Base-by-base conservation (phyloP, 257 asterid genomes). In the Solanum lignicaule region DNA sequence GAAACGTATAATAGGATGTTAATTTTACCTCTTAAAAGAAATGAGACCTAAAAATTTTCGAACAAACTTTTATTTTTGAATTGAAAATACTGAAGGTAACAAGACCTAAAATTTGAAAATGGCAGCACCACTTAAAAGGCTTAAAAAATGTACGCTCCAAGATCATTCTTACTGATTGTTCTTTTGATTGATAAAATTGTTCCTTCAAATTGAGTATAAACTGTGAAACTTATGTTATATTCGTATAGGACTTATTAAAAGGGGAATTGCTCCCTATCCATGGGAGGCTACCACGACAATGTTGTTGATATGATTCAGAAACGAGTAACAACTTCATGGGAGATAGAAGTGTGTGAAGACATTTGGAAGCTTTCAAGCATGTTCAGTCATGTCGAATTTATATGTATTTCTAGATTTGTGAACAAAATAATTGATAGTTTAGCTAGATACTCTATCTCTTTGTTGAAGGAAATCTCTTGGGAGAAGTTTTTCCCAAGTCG, bases 191-290 rank as follows among this genome's bases (percentile, higher is more conserved):
- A 76, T 88, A 95, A 87, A 76, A 97, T 89, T 96, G 95, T 62
- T 95, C 99, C 99, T 95, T 97, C 93, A 96, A 89, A 88, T 96
- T 97, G n/a, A 93, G 98, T 84, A 97, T 96, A 86, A 95, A 97
- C 46, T 93, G 95, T n/a, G 98, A 98, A 48, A 95, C 95, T 23
- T 62, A 23, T 9, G 1, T 65, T 65, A 2, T 65, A 65, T 65
- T 65, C 7, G 6, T 12, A 10, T 2, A 10, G 11, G 72, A 62
- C 69, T 62, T 62, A 62, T 23, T 62, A 23, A 62, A 62, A 23
- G 6, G 10, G 4, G 32, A 65, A 65, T 65, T n/a, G 0, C 7
- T n/a, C 72, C 32, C 72, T 10, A n/a, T 10, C 3, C 0, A 2
- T 62, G 69, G 66, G 25, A 55, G 11, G 66, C 5, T 55, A 55